A percentile compares a stretch with the other conserved stretches of the same genome.
phyloP scores from a whole-genome alignment of 140 eudicot species.

The Anethum foeniculum region DNA sequence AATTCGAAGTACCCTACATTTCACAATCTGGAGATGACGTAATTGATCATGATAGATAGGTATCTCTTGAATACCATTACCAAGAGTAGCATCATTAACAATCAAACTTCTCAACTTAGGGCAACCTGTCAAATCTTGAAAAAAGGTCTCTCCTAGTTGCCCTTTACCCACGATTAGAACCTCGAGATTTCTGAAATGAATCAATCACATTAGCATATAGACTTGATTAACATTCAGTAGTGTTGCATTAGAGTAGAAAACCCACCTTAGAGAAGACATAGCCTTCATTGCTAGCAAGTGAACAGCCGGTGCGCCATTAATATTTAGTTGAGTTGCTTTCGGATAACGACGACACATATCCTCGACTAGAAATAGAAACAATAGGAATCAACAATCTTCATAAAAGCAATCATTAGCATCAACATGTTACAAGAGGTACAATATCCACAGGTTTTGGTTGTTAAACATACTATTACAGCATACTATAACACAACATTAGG shows the following conservation, averaged over 20 bases:
- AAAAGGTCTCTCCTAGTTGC: slow-evolving; percentile 71
- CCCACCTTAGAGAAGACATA: slow-evolving; percentile 59
- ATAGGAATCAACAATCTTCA: slow-evolving; percentile 2
- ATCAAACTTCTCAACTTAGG: slow-evolving; percentile 57
- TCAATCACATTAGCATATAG: slow-evolving; percentile 16
- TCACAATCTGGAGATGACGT: slow-evolving; percentile 71
- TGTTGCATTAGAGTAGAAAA: slow-evolving; percentile 2
- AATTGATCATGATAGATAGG: slow-evolving; percentile 65
- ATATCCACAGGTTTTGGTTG: neutral
- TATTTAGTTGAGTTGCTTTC: slow-evolving; percentile 66
- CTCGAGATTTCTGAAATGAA: slow-evolving; percentile 68
- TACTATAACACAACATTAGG: neutral
- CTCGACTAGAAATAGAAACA: slow-evolving; percentile 53
- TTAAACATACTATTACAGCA: neutral
- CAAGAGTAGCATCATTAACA: slow-evolving; percentile 77
- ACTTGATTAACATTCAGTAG: neutral
- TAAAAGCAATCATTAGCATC: neutral
- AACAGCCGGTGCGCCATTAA: slow-evolving; percentile 53
- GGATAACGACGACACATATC: slow-evolving; percentile 92
- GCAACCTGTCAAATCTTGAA: slow-evolving; percentile 72
- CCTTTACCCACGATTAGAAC: slow-evolving; percentile 77
- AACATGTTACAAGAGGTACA: neutral
- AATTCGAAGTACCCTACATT: slow-evolving; percentile 83
- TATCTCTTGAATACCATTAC: slow-evolving; percentile 82
- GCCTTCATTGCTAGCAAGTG: slow-evolving; percentile 78